These are phyloP conservation scores for Polychaeton citri DNA, from an alignment of 2,329 filamentous ascomycete species.

Conservation along the genomic window DNA sequence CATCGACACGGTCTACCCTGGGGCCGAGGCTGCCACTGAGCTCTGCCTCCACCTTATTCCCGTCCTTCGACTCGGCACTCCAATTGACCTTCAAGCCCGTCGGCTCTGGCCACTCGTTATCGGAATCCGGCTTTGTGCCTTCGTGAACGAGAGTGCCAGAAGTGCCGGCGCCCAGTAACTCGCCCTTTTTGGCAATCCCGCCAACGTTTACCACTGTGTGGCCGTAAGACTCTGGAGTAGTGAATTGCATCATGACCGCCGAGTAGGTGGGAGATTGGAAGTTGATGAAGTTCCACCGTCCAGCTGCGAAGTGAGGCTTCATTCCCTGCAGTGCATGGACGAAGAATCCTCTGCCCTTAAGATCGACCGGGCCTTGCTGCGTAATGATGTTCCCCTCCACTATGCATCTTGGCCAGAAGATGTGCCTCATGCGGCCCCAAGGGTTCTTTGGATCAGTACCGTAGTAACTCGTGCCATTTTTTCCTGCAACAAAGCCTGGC, in stretches of 20 bases:
- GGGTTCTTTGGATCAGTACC: slow-evolving; percentile 76
- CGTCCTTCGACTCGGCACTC: slow-evolving; percentile 65
- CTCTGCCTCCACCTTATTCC: slow-evolving; percentile 55
- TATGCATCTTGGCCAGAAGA: slow-evolving; percentile 82
- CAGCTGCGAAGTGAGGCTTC: slow-evolving; percentile 63
- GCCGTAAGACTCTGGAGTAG: slow-evolving; percentile 84
- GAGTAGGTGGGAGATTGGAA: slow-evolving; percentile 83
- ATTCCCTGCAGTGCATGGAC: slow-evolving; percentile 86
- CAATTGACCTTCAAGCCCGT: slow-evolving; percentile 62
- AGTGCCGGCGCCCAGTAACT: slow-evolving; percentile 9
- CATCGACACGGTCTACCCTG: slow-evolving; percentile 71
- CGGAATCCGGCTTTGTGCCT: slow-evolving; percentile 54
- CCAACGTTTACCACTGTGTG: slow-evolving; percentile 73
- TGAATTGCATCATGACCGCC: slow-evolving; percentile 90
- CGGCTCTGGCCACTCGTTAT: slow-evolving; percentile 84
- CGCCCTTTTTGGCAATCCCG: slow-evolving; percentile 58
- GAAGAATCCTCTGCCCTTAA: slow-evolving; percentile 68
- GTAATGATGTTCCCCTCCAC: slow-evolving; percentile 77
- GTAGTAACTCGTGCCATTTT: slow-evolving; percentile 70
- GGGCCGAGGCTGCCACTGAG: slow-evolving; percentile 57
- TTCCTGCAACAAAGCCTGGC: slow-evolving; percentile 74
- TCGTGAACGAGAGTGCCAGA: slow-evolving; percentile 38
- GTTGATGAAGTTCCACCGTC: slow-evolving; percentile 83
- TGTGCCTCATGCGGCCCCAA: slow-evolving; percentile 86
- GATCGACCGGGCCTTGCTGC: slow-evolving; percentile 64